Base-by-base conservation (phyloP, 305 asterid genomes). In the Solanum hybrid region DNA sequence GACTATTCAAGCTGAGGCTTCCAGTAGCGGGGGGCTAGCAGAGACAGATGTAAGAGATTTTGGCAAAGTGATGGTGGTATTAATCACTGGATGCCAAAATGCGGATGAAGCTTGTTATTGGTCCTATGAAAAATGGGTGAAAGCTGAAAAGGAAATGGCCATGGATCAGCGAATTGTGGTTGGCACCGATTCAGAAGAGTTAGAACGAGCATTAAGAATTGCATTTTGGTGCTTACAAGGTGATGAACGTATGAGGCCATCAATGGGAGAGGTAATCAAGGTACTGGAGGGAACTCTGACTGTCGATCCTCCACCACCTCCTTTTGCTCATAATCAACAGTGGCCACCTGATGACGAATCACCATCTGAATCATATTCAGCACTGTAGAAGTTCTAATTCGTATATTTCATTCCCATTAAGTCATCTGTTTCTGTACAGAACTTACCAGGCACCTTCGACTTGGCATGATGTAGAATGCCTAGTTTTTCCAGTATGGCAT, bases 181-280 rank as follows among this genome's bases (percentile, higher is more conserved):
- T 5, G 91, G 88, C 1, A 69, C 90, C 12, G 83, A 84, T 46
- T 82, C n/a, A 2, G 91, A 90, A 3, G 95, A 93, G 89, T 35
- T 93, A 82, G 94, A 93, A 79, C 91, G 94, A 22, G 91, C 89
- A 18, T 12, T 92, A 89, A 92, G 92, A 87, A 88, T 93, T 67
- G 90, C 92, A 24, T 90, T 93, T 86, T 93, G 95, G 95, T 93
- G 93, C 74, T 86, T 93, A 33, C 95, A 93, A 74, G 92, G 29
- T 13, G 94, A 93, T 86, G 93, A 86, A 34, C 77, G 92, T 86
- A 87, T 92, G 95, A 90, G 95, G 82, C 95, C 95, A 5, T 88
- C 95, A 36, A 92, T 93, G 94, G 94, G 93, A 69, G 95, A 93
- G 91, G 91, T 93, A 6, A 92, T 93, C 28, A 90, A 92, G 85